Evolutionary conservation across 2,329 filamentous ascomycete genomes (phyloP).

Genomic region (Aspergillus piperis): DNA sequence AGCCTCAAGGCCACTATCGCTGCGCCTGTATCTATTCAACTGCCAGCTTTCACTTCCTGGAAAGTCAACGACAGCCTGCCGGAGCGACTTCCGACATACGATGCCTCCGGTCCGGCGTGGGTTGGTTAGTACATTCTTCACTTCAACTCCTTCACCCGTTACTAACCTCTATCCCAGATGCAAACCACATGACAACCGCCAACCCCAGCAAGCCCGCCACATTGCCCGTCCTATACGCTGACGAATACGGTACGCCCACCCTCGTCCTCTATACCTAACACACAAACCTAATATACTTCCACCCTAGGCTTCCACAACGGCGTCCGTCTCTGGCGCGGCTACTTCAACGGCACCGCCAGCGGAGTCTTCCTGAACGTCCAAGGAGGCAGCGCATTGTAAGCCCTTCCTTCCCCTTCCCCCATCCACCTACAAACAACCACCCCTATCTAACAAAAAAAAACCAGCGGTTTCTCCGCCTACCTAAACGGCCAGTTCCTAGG

Average conservation of each 20-base stretch:
- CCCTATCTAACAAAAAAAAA: background rate
- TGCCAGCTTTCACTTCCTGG: conserved; percentile 41
- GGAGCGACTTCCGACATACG: conserved; percentile 42
- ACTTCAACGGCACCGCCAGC: conserved; percentile 40
- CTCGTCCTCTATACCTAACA: background rate
- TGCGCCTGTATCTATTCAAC: conserved; percentile 28
- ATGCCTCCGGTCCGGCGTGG: conserved; percentile 44
- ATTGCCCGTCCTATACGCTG: conserved; percentile 49
- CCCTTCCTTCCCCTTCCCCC: background rate
- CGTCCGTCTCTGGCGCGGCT: conserved; percentile 49
- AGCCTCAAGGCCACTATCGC: conserved; percentile 40
- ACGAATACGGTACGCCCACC: conserved; percentile 42
- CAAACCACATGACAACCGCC: conserved; percentile 44
- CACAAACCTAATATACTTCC: background rate
- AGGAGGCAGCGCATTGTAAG: conserved; percentile 54
- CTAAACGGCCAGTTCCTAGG: conserved; percentile 60
- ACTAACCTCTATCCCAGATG: conserved; percentile 26
- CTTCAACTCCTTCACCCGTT: too few relatives aligned
- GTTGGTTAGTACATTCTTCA: conserved; percentile 28
- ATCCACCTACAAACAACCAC: background rate
- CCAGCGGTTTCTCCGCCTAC: conserved; percentile 58
- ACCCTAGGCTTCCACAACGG: conserved; percentile 44
- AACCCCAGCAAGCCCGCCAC: conserved; percentile 47
- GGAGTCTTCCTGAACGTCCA: conserved; percentile 53
- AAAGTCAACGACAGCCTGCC: conserved; percentile 49